Percentiles rank a stretch among this genome's conserved stretches.
Evolutionary conservation across 108 stramenopile genomes (phyloP).

Genomic region (Hondaea fermentalgiana): DNA sequence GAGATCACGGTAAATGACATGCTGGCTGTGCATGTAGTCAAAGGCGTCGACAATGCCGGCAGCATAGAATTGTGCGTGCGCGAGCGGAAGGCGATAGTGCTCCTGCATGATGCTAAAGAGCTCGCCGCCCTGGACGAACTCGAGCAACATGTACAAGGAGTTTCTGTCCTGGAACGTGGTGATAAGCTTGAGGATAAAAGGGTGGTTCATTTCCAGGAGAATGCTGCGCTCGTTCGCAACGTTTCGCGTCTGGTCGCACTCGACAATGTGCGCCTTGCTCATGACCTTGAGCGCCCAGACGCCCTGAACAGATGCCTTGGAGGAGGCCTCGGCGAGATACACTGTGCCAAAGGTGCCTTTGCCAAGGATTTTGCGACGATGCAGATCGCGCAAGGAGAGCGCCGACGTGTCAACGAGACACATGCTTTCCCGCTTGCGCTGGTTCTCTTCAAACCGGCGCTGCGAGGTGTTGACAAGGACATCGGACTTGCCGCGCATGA

Average conservation of each 20-base stretch:
- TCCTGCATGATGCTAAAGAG: conserved; percentile 30
- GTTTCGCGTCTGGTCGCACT: conserved; percentile 29
- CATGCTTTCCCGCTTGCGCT: not conserved
- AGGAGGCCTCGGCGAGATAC: conserved; percentile 62
- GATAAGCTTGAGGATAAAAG: conserved; percentile 78
- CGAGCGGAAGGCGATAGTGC: conserved; percentile 45
- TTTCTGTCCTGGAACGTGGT: conserved; percentile 67
- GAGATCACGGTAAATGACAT: conserved; percentile 86
- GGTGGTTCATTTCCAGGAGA: conserved; percentile 53
- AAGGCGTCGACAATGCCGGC: conserved; percentile 43
- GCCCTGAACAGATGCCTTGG: conserved; percentile 53
- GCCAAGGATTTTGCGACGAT: conserved; percentile 64
- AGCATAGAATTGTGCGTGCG: conserved; percentile 47
- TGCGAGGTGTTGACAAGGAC: not conserved
- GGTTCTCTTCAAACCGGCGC: not conserved
- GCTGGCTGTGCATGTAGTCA: conserved; percentile 43
- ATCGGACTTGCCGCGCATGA: not conserved
- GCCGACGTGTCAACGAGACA: not conserved
- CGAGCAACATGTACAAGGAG: conserved; percentile 74
- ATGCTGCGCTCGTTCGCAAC: conserved; percentile 60
- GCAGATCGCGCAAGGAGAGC: conserved; percentile 24
- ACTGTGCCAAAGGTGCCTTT: conserved; percentile 89
- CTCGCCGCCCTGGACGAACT: conserved; percentile 41
- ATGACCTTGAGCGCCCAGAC: conserved; percentile 80
- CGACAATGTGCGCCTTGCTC: conserved; percentile 48